phyloP scores from a whole-genome alignment of 768 basidiomycete genomes.

The Leccinum sublutescens region DNA sequence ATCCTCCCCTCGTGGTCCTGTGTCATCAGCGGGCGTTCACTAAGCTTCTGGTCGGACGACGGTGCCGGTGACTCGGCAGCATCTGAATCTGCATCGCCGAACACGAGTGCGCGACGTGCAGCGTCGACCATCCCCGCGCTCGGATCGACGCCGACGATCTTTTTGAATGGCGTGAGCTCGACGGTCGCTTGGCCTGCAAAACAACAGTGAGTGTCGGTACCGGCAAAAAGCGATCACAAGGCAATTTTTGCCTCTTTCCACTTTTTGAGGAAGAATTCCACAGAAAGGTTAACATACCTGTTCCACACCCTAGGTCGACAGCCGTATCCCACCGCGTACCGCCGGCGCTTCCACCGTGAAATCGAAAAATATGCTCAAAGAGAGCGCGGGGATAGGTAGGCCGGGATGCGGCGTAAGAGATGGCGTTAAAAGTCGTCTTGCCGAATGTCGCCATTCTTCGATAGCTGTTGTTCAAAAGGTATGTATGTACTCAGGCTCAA shows the following conservation, averaged over 20 bases:
- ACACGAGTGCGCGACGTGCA: constrained; percentile 35
- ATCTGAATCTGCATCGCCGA: constrained; percentile 11
- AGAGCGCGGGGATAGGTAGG: constrained; percentile 72
- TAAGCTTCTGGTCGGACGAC: not conserved
- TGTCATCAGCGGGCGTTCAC: not conserved
- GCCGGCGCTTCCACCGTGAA: constrained; percentile 40
- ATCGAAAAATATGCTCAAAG: constrained; percentile 60
- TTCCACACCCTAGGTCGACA: constrained; percentile 81
- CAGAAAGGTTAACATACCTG: constrained; percentile 46
- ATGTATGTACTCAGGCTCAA: not conserved
- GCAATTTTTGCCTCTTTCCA: not conserved
- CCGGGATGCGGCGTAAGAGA: constrained; percentile 62
- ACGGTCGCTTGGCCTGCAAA: constrained; percentile 66
- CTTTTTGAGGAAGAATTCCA: not conserved
- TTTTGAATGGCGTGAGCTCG: constrained; percentile 53
- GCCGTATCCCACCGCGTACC: constrained; percentile 49
- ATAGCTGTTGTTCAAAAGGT: not conserved
- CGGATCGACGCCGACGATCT: constrained; percentile 72
- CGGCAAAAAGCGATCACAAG: not conserved
- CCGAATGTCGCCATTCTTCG: constrained; percentile 71
- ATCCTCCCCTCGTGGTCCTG: constrained; percentile 17
- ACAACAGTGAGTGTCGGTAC: not conserved
- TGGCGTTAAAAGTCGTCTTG: constrained; percentile 65
- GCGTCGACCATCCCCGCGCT: constrained; percentile 66
- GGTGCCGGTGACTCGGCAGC: not conserved